Evolutionary conservation across 73 alveolate genomes (phyloP).

Genomic region (Diophrys appendiculata): DNA sequence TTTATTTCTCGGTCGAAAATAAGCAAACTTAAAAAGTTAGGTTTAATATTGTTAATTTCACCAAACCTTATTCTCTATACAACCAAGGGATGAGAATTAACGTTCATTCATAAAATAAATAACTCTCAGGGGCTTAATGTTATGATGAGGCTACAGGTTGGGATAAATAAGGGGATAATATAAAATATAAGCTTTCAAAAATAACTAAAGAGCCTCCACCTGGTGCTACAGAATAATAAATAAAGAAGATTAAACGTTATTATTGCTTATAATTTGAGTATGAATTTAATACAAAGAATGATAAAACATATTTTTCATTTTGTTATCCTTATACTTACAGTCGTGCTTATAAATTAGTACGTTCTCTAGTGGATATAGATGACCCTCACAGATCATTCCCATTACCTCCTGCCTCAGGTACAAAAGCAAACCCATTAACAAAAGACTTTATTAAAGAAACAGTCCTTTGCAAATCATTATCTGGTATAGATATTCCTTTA

Average conservation of each 20-base stretch:
- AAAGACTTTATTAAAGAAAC: conserved; percentile 9
- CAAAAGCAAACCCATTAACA: background rate
- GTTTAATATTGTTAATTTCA: conserved; percentile 96
- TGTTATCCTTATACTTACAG: conserved; percentile 42
- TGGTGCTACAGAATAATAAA: no score
- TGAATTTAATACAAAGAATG: conserved; percentile 20
- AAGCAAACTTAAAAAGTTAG: conserved; percentile 78
- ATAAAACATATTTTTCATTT: conserved; percentile 29
- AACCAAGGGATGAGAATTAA: conserved; percentile 95
- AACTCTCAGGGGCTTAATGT: no score
- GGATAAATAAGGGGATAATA: background rate
- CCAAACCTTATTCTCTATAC: conserved; percentile 95
- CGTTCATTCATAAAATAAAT: no score
- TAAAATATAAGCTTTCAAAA: background rate
- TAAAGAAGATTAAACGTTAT: background rate
- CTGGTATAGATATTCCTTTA: conserved; percentile 64
- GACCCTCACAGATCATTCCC: no score
- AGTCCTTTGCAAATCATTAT: conserved; percentile 32
- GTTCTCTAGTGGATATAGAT: no score
- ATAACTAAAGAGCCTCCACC: background rate
- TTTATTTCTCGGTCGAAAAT: conserved; percentile 70
- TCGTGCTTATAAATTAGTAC: no score
- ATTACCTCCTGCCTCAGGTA: no score
- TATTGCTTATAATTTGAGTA: conserved; percentile 19
- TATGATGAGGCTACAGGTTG: no score